These are phyloP conservation scores for Paramecium sonneborni DNA, from an alignment of 73 alveolate species.

Conservation along the genomic window DNA sequence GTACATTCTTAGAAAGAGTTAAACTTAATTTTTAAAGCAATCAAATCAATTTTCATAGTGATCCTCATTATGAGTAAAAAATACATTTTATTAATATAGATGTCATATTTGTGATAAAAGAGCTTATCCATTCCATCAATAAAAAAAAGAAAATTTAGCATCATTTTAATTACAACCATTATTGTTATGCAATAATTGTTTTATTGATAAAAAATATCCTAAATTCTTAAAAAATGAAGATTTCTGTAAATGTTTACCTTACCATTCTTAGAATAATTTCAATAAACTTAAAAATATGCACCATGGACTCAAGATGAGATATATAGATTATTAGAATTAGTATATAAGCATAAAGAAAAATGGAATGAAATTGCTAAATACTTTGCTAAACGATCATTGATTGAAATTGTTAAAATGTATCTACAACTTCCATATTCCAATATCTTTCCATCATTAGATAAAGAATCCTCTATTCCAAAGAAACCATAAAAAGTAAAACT, in stretches of 20 bases:
- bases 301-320: conserved; percentile 27
- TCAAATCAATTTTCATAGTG: conserved; percentile 27
- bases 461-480: neutral
- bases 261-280: neutral
- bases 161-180: neutral
- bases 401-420: conserved; percentile 31
- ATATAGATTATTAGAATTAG: neutral
- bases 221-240: neutral
- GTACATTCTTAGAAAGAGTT: neutral
- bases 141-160: conserved; percentile 16
- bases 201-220: neutral
- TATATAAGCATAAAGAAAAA: neutral
- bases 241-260: neutral
- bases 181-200: neutral
- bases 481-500: neutral
- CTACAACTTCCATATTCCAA: neutral
- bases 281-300: neutral
- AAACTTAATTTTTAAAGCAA: conserved; percentile 29
- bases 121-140: neutral
- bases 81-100: neutral
- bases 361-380: conserved; percentile 52
- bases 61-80: neutral
- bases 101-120: conserved; percentile 30
- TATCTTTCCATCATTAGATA: neutral
- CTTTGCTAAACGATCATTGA: conserved; percentile 4